phyloP scores from a whole-genome alignment of 345 rosid species.

The Gynandropsis gynandra region DNA sequence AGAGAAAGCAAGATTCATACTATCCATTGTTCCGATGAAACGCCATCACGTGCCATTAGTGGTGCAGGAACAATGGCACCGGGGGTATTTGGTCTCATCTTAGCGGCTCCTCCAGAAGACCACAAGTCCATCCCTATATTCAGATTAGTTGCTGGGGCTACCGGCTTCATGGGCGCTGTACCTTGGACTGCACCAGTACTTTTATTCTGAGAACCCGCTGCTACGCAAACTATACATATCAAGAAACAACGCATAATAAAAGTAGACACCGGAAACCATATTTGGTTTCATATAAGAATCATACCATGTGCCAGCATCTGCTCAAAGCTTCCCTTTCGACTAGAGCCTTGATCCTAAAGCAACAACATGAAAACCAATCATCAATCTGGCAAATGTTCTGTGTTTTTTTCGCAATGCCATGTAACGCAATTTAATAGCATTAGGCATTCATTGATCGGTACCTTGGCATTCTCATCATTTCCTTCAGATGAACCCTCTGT shows the following conservation, averaged over 20 bases:
- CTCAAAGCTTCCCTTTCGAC: constrained; percentile 60
- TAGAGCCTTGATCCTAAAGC: constrained; percentile 43
- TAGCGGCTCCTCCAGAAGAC: constrained; percentile 60
- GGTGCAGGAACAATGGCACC: constrained; percentile 36
- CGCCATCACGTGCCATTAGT: too few species aligned
- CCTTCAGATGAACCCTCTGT: constrained; percentile 89
- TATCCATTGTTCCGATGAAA: constrained; percentile 55
- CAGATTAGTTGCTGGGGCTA: constrained; percentile 61
- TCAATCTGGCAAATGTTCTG: not conserved
- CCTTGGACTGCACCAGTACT: constrained; percentile 37
- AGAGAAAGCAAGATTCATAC: constrained; percentile 31
- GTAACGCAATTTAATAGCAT: not conserved
- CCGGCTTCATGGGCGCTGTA: constrained; percentile 60
- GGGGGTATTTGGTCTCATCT: constrained; percentile 43
- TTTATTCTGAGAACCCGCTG: constrained; percentile 61
- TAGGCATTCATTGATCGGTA: constrained; percentile 20
- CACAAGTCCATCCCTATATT: constrained; percentile 94
- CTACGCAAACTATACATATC: constrained; percentile 22
- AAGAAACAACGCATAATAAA: constrained; percentile 6
- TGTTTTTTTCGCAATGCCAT: too few species aligned
- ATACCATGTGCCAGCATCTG: constrained; percentile 90
- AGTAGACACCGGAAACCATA: constrained; percentile 2
- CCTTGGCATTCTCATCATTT: constrained; percentile 67
- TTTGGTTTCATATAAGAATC: constrained; percentile 2
- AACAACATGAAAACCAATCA: constrained; percentile 6